Conservation (phyloP, 441 rosid species). For the Erodium moschatum region DNA sequence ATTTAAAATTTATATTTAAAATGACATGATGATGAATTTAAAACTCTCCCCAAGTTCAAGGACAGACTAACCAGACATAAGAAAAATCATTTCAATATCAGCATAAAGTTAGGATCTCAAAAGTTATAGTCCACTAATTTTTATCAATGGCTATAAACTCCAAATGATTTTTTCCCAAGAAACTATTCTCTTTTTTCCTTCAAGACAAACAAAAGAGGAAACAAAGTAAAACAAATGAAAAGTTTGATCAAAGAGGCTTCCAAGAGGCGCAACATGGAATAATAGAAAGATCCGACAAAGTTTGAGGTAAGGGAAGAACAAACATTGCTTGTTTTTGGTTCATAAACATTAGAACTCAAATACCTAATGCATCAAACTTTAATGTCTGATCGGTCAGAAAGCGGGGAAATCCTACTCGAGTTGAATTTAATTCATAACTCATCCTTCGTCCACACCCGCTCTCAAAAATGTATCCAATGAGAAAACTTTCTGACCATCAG, state of each 20-base stretch:
- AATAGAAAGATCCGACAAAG: neutral
- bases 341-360: too few species aligned
- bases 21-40: too few species aligned
- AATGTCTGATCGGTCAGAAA: too few species aligned
- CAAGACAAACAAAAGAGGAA: too few species aligned
- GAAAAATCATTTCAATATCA: neutral
- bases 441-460: too few species aligned
- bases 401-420: too few species aligned
- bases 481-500: too few species aligned
- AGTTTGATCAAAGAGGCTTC: neutral
- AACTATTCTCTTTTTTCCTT: neutral
- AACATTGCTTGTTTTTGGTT: neutral
- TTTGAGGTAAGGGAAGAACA: neutral
- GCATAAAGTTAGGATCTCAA: slow-evolving; percentile 1
- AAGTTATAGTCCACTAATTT: neutral
- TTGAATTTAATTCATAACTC: too few species aligned
- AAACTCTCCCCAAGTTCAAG: too few species aligned
- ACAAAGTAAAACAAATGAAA: neutral
- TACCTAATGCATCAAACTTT: too few species aligned
- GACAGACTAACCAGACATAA: neutral
- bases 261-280: neutral
- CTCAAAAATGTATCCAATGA: too few species aligned
- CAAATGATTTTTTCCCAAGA: neutral
- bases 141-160: neutral
- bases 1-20: too few species aligned